Conservation (phyloP, 768 basidiomycete genomes). For the Leccinum imitatum region DNA sequence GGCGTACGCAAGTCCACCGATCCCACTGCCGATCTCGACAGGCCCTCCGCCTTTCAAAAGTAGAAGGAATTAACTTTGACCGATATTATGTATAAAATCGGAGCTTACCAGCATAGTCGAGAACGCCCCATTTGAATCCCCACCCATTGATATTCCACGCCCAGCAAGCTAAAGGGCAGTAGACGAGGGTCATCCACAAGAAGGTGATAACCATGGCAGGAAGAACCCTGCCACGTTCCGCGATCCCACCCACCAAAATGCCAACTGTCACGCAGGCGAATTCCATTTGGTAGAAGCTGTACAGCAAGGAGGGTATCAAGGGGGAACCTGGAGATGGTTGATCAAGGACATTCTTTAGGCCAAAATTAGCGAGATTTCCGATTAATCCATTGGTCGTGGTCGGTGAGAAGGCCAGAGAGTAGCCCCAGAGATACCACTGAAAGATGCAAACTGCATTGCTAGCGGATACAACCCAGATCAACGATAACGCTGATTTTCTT, state of each 20-base stretch:
- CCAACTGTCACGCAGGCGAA: constrained; percentile 80
- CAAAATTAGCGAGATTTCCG: constrained; percentile 79
- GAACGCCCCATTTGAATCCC: constrained; percentile 80
- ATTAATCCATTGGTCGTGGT: constrained; percentile 74
- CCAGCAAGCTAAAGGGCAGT: constrained; percentile 87
- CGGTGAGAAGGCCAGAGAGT: constrained; percentile 81
- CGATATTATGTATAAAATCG: constrained; percentile 6
- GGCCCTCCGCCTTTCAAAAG: constrained; percentile 67
- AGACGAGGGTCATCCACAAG: constrained; percentile 83
- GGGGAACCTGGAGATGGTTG: constrained; percentile 77
- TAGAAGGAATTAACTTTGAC: neutral
- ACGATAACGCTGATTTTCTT: constrained; percentile 65
- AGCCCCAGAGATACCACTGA: constrained; percentile 84
- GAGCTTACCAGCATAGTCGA: constrained; percentile 80
- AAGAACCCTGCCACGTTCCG: constrained; percentile 82
- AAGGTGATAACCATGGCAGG: constrained; percentile 83
- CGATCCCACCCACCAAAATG: constrained; percentile 76
- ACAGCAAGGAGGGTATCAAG: constrained; percentile 78
- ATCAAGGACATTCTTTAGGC: constrained; percentile 67
- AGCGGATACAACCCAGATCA: constrained; percentile 76
- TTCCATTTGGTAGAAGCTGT: constrained; percentile 86
- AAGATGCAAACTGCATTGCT: constrained; percentile 75
- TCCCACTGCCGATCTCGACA: constrained; percentile 84
- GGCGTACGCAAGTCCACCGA: constrained; percentile 82
- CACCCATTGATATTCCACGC: constrained; percentile 81